Conservation (phyloP, 345 rosid genomes). For the Citrus mangshanensis region DNA sequence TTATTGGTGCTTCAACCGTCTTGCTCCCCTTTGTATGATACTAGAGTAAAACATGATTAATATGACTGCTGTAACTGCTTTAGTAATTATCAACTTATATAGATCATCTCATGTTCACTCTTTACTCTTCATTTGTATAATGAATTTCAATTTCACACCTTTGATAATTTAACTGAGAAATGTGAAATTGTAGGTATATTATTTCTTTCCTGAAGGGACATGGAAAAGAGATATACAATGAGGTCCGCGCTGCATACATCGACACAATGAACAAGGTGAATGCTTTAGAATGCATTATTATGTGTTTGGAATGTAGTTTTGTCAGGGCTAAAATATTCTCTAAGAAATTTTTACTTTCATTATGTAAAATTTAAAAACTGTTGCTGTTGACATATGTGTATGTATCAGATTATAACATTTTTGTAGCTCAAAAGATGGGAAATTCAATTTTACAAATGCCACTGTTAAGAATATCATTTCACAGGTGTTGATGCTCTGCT, state of each 20-base stretch:
- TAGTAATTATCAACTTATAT: too few relatives aligned
- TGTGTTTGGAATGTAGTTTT: neutral
- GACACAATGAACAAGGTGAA: slow-evolving; percentile 99
- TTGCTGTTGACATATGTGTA: neutral
- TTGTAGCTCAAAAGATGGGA: neutral
- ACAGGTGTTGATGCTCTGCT: slow-evolving; percentile 1
- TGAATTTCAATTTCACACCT: slow-evolving; percentile 9
- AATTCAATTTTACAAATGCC: neutral
- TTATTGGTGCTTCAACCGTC: neutral
- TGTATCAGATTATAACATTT: neutral
- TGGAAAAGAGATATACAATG: slow-evolving; percentile 81
- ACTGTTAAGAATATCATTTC: neutral
- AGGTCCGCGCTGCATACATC: slow-evolving; percentile 87
- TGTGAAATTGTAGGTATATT: slow-evolving; percentile 57
- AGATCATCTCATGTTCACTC: neutral
- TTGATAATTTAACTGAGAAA: slow-evolving; percentile 10
- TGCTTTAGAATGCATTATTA: slow-evolving; percentile 6
- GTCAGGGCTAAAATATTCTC: neutral
- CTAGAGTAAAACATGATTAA: neutral
- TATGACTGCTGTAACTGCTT: neutral
- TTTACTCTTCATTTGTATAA: neutral
- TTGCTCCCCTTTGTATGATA: neutral
- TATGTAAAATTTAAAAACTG: neutral
- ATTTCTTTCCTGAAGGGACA: slow-evolving; percentile 88
- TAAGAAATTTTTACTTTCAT: neutral